A percentile compares a stretch with the other conserved stretches of the same genome.
Conservation (phyloP, 2,329 filamentous ascomycete species). For the Chrysosporium queenslandicum region DNA sequence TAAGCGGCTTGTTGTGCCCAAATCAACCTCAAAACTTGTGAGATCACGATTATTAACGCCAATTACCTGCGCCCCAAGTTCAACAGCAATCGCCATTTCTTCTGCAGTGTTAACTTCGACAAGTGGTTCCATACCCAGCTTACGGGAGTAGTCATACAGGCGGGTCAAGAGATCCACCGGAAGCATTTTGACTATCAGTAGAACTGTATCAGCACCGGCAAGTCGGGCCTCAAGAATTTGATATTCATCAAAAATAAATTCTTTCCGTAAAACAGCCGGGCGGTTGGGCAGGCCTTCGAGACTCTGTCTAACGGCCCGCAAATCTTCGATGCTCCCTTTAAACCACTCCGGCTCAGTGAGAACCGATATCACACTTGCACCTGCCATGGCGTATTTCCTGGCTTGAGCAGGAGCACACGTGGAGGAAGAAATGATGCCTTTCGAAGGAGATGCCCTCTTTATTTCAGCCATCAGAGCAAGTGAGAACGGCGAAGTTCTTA, state of each 20-base stretch:
- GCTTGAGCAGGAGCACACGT: conserved; percentile 86
- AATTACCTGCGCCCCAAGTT: conserved; percentile 79
- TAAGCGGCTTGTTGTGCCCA: conserved; percentile 79
- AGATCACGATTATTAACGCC: conserved; percentile 97
- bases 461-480: conserved; percentile 95
- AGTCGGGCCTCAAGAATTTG: conserved; percentile 91
- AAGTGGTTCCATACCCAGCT: conserved; percentile 90
- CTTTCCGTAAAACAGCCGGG: conserved; percentile 84
- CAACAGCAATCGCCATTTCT: conserved; percentile 81
- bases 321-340: conserved; percentile 91
- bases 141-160: conserved; percentile 79
- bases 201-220: conserved; percentile 84
- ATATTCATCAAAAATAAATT: conserved; percentile 97
- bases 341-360: conserved; percentile 98
- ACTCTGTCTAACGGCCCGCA: conserved; percentile 75
- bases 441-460: conserved; percentile 91
- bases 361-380: conserved; percentile 96
- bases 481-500: conserved; percentile 74
- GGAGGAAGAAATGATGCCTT: conserved; percentile 81
- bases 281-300: conserved; percentile 86
- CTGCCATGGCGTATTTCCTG: conserved; percentile 80
- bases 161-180: conserved; percentile 60
- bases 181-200: conserved; percentile 98
- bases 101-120: conserved; percentile 93
- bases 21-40: conserved; percentile 91